Evolutionary conservation across 306 rosid species (phyloP), one percentile per base, ranked within the genome.

Genomic region (Trifolium subterraneum): DNA sequence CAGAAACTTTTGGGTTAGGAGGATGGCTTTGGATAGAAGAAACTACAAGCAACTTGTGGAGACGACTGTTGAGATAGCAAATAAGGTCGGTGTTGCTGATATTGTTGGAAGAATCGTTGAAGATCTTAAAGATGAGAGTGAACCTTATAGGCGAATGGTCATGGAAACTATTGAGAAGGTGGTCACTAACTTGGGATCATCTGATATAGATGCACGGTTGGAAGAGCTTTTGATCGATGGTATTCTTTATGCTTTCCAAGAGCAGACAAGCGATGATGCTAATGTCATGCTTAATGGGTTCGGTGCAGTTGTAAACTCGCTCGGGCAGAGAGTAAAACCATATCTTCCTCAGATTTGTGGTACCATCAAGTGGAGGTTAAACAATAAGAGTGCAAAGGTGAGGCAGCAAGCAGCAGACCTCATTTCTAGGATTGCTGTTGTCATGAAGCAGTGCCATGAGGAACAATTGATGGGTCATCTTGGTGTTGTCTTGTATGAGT

Each of bases 151-250:
- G 83, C 80, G 98, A 78, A 93, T 93, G 98, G 98, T 93, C 65
- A 93, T 93, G 98, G 98, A 93, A 76, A 91, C 98, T 15, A 93
- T 93, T 55, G 98, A 93, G 83, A 93, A 93, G 88, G 98, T 93
- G 64, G 98, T 91, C 45, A 88, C 93, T 8, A 93, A 93, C 81
- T 71, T 93, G 86, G 98, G 98, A 56, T 87, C 98, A 41, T 81
- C 97, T 23, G 97, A 89, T 78, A 93, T 93, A 33, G 97, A 91
- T 83, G 84, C 98, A 71, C 83, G 98, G 39, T 79, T 93, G 88
- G 98, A 93, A 78, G 98, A 93, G 86, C 92, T 93, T 67, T 80
- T 93, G 83, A 93, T 93, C 15, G 98, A 93, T 82, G 98, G 97
- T 51, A 91, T 93, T 79, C 97, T 93, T 2, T 93, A 93, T 58